Evolutionary conservation across 805 yeast genomes (phyloP).

Genomic region (Brettanomyces sp.): DNA sequence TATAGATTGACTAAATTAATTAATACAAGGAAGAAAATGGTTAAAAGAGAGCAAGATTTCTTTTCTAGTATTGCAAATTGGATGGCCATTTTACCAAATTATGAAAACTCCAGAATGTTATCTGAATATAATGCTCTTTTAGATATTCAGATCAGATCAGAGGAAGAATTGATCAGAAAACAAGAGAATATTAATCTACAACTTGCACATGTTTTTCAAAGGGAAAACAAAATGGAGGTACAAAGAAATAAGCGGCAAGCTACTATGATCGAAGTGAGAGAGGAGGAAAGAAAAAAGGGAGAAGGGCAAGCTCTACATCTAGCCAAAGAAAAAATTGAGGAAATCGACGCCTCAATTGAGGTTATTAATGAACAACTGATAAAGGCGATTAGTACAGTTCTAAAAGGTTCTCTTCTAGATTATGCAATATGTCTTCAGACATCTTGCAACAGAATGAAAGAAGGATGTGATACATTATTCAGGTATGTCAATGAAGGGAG

Average conservation of each 20-base stretch:
- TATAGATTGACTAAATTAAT: conserved; percentile 28
- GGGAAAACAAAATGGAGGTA: conserved; percentile 40
- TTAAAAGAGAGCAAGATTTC: conserved; percentile 29
- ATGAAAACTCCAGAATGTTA: conserved; percentile 30
- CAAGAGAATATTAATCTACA: conserved; percentile 35
- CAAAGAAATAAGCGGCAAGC: conserved; percentile 28
- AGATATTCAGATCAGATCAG: conserved; percentile 26
- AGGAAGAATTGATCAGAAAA: conserved; percentile 30
- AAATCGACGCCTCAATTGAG: conserved; percentile 38
- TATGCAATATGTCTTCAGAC: conserved; percentile 28
- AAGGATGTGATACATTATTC: conserved; percentile 22
- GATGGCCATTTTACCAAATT: conserved; percentile 30
- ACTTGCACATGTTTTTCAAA: conserved; percentile 35
- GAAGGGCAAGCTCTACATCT: conserved; percentile 34
- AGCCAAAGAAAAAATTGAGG: conserved; percentile 43
- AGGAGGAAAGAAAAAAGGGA: conserved; percentile 37
- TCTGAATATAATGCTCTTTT: conserved; percentile 31
- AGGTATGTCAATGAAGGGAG: conserved; percentile 13
- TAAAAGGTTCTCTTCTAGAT: conserved; percentile 37
- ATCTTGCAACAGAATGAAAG: conserved; percentile 19
- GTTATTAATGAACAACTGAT: conserved; percentile 43
- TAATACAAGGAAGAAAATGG: conserved; percentile 29
- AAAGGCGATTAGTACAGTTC: conserved; percentile 35
- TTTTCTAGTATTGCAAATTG: conserved; percentile 32
- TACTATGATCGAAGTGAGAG: conserved; percentile 29